Percentiles rank a stretch among this genome's conserved stretches.
Conservation (phyloP, 768 basidiomycete genomes). For the Russula ochroleuca region DNA sequence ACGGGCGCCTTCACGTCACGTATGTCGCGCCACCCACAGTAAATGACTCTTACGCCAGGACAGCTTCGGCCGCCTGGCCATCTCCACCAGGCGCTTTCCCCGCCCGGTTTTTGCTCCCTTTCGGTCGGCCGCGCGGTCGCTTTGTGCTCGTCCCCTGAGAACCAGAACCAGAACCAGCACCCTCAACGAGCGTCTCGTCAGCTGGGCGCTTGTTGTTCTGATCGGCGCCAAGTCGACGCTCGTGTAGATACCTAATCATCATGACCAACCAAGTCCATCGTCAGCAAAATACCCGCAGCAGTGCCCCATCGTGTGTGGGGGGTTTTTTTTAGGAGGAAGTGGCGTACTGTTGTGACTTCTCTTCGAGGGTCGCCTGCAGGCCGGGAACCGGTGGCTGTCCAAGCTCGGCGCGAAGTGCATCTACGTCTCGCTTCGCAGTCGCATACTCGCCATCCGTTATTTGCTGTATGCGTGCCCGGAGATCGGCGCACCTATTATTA, state of each 20-base stretch:
- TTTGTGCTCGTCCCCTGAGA: slow-evolving; percentile 31
- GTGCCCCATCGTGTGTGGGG: neutral
- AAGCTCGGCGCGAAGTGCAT: slow-evolving; percentile 67
- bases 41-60: neutral
- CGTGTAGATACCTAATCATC: slow-evolving; percentile 33
- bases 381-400: slow-evolving; percentile 71
- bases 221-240: slow-evolving; percentile 34
- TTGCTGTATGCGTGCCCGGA: slow-evolving; percentile 58
- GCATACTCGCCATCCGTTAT: slow-evolving; percentile 77
- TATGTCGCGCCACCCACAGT: neutral
- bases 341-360: slow-evolving; percentile 54
- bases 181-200: slow-evolving; percentile 27
- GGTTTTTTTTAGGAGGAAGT: neutral
- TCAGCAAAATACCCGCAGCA: neutral
- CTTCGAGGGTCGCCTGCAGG: slow-evolving; percentile 69
- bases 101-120: slow-evolving; percentile 36
- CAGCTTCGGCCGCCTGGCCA: slow-evolving; percentile 15
- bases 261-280: neutral
- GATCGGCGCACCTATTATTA: slow-evolving; percentile 57
- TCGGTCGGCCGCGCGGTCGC: slow-evolving; percentile 37
- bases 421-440: slow-evolving; percentile 69
- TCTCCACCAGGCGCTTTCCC: slow-evolving; percentile 19
- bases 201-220: slow-evolving; percentile 29
- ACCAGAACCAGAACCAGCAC: neutral
- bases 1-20: neutral